Evolutionary conservation across 2,329 filamentous ascomycete species (phyloP).

Genomic region (Cryphonectria radicalis): DNA sequence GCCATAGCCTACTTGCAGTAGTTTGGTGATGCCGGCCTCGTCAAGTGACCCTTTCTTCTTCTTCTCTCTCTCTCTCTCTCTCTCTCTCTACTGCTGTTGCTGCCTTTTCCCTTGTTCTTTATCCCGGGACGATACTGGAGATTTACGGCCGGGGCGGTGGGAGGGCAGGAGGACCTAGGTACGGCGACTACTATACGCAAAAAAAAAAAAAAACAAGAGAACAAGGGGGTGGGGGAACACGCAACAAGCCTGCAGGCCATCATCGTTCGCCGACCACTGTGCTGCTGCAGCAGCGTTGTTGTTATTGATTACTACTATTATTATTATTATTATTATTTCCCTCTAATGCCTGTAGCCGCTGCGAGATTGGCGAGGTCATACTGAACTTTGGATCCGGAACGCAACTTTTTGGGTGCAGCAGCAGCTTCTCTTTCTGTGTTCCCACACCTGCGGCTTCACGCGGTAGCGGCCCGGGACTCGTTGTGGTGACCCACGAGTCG

Average conservation of each 20-base stretch:
- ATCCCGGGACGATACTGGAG: not conserved
- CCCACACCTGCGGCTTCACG: constrained; percentile 25
- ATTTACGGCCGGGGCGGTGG: constrained; percentile 20
- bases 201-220: too few relatives aligned
- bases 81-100: not conserved
- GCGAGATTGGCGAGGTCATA: constrained; percentile 45
- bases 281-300: too few relatives aligned
- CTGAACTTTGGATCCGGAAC: constrained; percentile 30
- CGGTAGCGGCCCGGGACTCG: constrained; percentile 7
- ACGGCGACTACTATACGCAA: not conserved
- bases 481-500: constrained; percentile 1
- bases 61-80: too few relatives aligned
- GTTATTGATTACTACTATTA: too few relatives aligned
- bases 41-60: constrained; percentile 22
- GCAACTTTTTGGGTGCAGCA: constrained; percentile 16
- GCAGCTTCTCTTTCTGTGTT: constrained; percentile 29
- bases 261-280: constrained; percentile 19
- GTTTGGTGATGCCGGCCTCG: not conserved
- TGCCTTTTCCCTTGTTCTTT: not conserved
- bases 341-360: constrained; percentile 32
- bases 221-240: not conserved
- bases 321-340: too few relatives aligned
- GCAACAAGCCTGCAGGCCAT: constrained; percentile 4
- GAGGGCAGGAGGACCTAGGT: not conserved
- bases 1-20: constrained; percentile 17